Conservation (phyloP, 2,329 filamentous ascomycete species). For the Fusarium solani-melongenae region DNA sequence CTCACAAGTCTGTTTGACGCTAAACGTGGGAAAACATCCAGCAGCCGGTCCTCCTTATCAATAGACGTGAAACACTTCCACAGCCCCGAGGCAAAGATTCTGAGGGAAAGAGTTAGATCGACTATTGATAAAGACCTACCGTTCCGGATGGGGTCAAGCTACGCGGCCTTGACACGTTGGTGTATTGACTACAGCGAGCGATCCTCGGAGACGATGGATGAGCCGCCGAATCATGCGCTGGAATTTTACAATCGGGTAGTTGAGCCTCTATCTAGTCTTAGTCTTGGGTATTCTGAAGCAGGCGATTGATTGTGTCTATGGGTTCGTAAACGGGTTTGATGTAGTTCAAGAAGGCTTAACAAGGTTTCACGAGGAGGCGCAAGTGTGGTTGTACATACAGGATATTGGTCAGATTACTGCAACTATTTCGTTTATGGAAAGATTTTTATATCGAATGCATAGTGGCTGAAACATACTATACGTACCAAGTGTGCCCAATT, state of each 20-base stretch:
- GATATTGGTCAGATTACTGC: background rate
- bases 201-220: background rate
- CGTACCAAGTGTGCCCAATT: background rate
- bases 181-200: background rate
- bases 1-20: conserved; percentile 5
- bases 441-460: background rate
- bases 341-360: background rate
- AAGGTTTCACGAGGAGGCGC: background rate
- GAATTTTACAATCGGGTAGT: conserved; percentile 1
- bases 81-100: background rate
- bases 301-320: background rate
- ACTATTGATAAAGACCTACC: background rate
- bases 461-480: background rate
- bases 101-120: background rate
- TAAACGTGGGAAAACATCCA: background rate
- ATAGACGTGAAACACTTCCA: background rate
- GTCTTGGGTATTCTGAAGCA: background rate
- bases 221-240: background rate
- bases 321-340: background rate
- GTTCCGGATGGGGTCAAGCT: background rate
- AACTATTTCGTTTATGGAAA: background rate
- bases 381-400: background rate
- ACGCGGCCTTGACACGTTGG: background rate
- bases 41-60: background rate
- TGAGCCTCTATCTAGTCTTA: background rate